Base-by-base conservation (phyloP, 2,329 filamentous ascomycete species). In the Neopestalotiopsis sp. region DNA sequence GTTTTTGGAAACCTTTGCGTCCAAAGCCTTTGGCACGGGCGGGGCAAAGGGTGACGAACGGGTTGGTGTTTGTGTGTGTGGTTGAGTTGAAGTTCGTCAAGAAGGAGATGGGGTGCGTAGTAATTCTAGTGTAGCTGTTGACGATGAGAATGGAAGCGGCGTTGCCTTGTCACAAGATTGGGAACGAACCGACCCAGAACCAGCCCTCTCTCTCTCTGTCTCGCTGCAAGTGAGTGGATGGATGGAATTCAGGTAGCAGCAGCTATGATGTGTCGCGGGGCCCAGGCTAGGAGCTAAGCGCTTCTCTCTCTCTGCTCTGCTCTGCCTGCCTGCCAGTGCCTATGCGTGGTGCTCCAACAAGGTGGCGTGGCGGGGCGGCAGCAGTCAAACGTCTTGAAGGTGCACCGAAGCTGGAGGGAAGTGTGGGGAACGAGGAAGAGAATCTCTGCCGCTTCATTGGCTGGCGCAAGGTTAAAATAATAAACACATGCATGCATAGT, bases 231-330 rank as follows among this genome's bases (percentile, higher is more conserved):
- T 20, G 45, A 67, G 68, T 69, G 61, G 38, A 52, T 67, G 40
- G 52, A 24, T 24, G 60, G 49, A 38, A 71, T 74, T 72, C 71
- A 74, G 72, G 72, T 74, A 72, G 72, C 72, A 52, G 45, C 71
- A 71, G 69, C 69, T 67, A 72, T 74, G 71, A 74, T 74, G 72
- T 72, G 72, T 72, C 69, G 72, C 70, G 66, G 67, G 70, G 65
- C 52, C 24, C 17, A 52, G 45, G 45, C 45, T 17, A 52, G 42
- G 13, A 13, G n/a, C 24, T 28, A 28, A 28, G 45, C 45, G 45
- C 45, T 52, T 24, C 14, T 20, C 20, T 20, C n/a, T 17, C 42
- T 17, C 17, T 49, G 42, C 17, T n/a, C n/a, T 52, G 45, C 17
- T n/a, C 20, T 17, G 45, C 2, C 20, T 28, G 24, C 24, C 24